phyloP scores from a whole-genome alignment of 176 grass and related monocot species.

The Calamus simplicifolius region DNA sequence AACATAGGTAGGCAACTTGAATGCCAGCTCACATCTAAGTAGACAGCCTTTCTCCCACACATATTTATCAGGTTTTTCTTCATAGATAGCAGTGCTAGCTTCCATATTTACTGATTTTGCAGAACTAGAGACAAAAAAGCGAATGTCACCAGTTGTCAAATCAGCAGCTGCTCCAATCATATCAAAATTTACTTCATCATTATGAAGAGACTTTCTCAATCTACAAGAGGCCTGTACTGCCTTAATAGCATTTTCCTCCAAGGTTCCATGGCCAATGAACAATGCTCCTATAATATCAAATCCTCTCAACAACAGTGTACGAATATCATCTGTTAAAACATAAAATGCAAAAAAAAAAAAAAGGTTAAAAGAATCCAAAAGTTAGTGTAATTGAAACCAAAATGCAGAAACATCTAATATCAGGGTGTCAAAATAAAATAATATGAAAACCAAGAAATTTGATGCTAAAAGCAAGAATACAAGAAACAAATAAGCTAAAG shows the following conservation, averaged over 20 bases:
- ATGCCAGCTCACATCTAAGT: conserved; percentile 43
- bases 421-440: too few species aligned
- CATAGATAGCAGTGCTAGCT: conserved; percentile 49
- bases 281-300: conserved; percentile 78
- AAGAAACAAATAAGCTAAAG: too few species aligned
- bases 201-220: conserved; percentile 44
- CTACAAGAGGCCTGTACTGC: conserved; percentile 37
- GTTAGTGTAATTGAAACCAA: too few species aligned
- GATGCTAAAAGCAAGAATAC: too few species aligned
- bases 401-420: too few species aligned
- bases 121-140: conserved; percentile 39
- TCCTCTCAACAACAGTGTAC: conserved; percentile 49
- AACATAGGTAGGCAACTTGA: conserved; percentile 72
- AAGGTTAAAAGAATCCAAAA: too few species aligned
- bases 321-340: conserved; percentile 57
- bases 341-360: conserved; percentile 3
- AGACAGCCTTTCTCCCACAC: conserved; percentile 85
- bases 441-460: too few species aligned
- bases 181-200: conserved; percentile 34
- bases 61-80: conserved; percentile 48
- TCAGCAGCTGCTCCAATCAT: conserved; percentile 45
- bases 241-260: conserved; percentile 20
- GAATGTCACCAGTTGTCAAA: conserved; percentile 31
- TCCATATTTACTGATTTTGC: conserved; percentile 18
- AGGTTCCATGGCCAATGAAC: conserved; percentile 28